Percentiles rank a stretch among this genome's conserved stretches.
Conservation (phyloP, 2,329 filamentous ascomycete genomes). For the Aspergillus pseudoviridinutans region DNA sequence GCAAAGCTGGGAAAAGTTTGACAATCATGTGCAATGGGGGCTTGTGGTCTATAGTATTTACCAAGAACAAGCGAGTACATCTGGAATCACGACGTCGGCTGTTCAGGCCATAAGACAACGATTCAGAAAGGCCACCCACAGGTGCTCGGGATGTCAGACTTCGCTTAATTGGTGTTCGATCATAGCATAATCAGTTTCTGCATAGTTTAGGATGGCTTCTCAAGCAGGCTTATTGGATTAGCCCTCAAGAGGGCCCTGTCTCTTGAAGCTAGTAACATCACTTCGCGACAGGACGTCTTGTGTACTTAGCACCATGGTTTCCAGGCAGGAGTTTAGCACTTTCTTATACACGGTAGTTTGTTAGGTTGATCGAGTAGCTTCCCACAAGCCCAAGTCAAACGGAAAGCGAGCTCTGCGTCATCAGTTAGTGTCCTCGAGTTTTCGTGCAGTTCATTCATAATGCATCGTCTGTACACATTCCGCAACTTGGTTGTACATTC, state of each 20-base stretch:
- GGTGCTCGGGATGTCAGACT: neutral
- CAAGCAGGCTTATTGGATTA: neutral
- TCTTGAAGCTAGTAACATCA: neutral
- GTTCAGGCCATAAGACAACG: no score
- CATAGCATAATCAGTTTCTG: neutral
- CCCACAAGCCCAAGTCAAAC: neutral
- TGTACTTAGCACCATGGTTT: neutral
- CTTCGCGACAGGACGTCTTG: neutral
- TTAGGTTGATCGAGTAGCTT: neutral
- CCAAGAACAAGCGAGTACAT: neutral
- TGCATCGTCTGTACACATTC: neutral
- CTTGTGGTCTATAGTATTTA: neutral
- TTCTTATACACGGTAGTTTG: neutral
- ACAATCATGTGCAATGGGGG: slow-evolving; percentile 5
- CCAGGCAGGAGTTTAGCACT: neutral
- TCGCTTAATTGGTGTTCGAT: neutral
- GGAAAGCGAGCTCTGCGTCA: neutral
- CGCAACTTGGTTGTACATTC: neutral
- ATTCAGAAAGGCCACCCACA: no score
- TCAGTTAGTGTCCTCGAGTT: neutral
- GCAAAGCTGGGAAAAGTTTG: neutral
- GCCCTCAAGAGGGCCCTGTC: neutral
- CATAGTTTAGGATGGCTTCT: neutral
- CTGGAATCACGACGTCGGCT: no score
- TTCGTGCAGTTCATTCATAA: neutral